phyloP scores from a whole-genome alignment of 2,329 filamentous ascomycete genomes.

The Fusarium concolor region DNA sequence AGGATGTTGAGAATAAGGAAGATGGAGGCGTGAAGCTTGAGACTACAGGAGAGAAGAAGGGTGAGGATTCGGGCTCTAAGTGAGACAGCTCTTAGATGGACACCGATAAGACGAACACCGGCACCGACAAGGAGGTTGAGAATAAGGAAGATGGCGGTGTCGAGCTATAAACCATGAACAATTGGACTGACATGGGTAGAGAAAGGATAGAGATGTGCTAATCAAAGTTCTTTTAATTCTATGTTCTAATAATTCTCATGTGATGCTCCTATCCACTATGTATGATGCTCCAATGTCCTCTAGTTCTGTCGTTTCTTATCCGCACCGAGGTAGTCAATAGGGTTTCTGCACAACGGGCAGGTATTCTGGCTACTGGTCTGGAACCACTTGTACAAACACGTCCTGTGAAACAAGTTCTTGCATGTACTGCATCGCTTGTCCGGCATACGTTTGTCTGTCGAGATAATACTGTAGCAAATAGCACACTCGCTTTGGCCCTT shows the following conservation, averaged over 20 bases:
- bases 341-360: constrained; percentile 92
- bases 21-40: too few species aligned
- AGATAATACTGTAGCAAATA: constrained; percentile 96
- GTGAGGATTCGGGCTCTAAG: too few species aligned
- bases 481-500: constrained; percentile 96
- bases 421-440: constrained; percentile 93
- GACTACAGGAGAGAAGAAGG: too few species aligned
- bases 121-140: background rate
- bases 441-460: constrained; percentile 86
- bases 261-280: background rate
- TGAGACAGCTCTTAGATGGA: too few species aligned
- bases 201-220: background rate
- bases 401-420: constrained; percentile 91
- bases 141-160: constrained; percentile 6
- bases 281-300: background rate
- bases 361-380: constrained; percentile 90
- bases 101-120: too few species aligned
- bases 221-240: constrained; percentile 23
- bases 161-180: too few species aligned
- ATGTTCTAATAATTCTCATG: background rate
- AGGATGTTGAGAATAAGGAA: background rate
- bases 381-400: constrained; percentile 97
- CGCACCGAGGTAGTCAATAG: constrained; percentile 72
- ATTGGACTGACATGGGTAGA: too few species aligned
- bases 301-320: constrained; percentile 54